Conservation (phyloP, 2,329 filamentous ascomycete genomes). For the Cryphonectria carpinicola region DNA sequence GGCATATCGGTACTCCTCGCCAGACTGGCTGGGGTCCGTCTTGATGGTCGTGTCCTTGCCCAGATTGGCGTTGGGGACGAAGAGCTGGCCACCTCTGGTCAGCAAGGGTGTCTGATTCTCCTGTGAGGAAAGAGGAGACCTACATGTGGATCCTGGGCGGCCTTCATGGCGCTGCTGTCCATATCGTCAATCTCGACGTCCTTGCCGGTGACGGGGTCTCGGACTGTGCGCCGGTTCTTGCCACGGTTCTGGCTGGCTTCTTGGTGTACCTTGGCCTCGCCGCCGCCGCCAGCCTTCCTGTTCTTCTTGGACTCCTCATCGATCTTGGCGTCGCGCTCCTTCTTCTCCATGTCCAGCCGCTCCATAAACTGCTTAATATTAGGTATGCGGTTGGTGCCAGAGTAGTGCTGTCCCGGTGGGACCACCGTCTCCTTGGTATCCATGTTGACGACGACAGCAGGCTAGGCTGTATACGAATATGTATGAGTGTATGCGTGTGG, state of each 20-base stretch:
- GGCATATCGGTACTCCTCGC: conserved; percentile 78
- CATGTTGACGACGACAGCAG: conserved; percentile 36
- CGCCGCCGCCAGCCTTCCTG: conserved; percentile 31
- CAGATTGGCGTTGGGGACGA: conserved; percentile 88
- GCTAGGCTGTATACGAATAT: neutral
- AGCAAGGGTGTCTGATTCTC: neutral
- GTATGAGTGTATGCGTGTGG: neutral
- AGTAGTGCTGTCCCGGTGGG: conserved; percentile 72
- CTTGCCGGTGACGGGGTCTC: conserved; percentile 85
- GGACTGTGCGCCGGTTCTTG: conserved; percentile 70
- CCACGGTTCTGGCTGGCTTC: conserved; percentile 44
- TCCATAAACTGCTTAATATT: conserved; percentile 85
- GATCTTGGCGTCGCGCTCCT: conserved; percentile 71
- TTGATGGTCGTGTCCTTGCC: conserved; percentile 73
- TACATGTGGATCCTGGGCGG: conserved; percentile 74
- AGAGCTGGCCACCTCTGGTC: conserved; percentile 55
- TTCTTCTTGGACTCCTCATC: conserved; percentile 58
- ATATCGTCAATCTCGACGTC: conserved; percentile 83
- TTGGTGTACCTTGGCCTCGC: conserved; percentile 25
- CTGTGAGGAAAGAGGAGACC: conserved; percentile 24
- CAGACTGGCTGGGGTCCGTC: conserved; percentile 71
- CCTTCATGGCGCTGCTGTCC: conserved; percentile 62
- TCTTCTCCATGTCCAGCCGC: conserved; percentile 78
- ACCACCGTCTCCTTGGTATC: conserved; percentile 45
- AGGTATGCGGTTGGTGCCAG: conserved; percentile 80